A percentile compares a stretch with the other conserved stretches of the same genome.
Evolutionary conservation across 306 rosid species (phyloP).

Genomic region (Dryas octopetala): DNA sequence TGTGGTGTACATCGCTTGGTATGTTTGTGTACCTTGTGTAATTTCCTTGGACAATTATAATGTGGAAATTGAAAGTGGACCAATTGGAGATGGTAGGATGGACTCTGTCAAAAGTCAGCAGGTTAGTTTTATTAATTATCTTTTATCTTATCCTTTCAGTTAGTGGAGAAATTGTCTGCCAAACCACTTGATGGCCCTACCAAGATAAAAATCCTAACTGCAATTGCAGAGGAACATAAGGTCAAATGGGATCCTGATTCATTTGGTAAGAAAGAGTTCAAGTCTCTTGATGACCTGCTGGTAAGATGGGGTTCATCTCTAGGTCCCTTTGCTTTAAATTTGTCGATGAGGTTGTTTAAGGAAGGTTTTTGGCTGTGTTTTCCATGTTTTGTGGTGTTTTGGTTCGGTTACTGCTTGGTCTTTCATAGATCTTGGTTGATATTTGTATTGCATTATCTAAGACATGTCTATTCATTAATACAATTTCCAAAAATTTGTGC

Average conservation of each 20-base stretch:
- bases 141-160: conserved; percentile 47
- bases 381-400: not conserved
- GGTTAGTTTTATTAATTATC: conserved; percentile 14
- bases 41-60: conserved; percentile 12
- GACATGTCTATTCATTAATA: conserved; percentile 1
- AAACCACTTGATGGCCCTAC: conserved; percentile 91
- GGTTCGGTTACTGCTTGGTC: conserved; percentile 23
- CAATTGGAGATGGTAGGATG: not conserved
- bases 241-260: conserved; percentile 86
- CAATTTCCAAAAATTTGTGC: conserved; percentile 26
- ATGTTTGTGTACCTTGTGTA: conserved; percentile 31
- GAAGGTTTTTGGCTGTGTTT: too few relatives aligned
- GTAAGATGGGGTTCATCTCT: conserved; percentile 40
- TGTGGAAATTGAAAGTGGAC: not conserved
- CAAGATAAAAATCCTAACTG: conserved; percentile 68
- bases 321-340: not conserved
- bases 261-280: conserved; percentile 54
- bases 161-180: conserved; percentile 87
- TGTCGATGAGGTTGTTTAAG: too few relatives aligned
- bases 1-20: conserved; percentile 95
- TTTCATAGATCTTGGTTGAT: not conserved
- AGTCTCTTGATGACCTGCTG: conserved; percentile 60
- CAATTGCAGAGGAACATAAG: conserved; percentile 92
- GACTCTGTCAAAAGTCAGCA: conserved; percentile 18
- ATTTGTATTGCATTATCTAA: conserved; percentile 1